These are phyloP conservation scores for Diaporthe sp. DNA, from an alignment of 2,329 filamentous ascomycete genomes.

Conservation along the genomic window DNA sequence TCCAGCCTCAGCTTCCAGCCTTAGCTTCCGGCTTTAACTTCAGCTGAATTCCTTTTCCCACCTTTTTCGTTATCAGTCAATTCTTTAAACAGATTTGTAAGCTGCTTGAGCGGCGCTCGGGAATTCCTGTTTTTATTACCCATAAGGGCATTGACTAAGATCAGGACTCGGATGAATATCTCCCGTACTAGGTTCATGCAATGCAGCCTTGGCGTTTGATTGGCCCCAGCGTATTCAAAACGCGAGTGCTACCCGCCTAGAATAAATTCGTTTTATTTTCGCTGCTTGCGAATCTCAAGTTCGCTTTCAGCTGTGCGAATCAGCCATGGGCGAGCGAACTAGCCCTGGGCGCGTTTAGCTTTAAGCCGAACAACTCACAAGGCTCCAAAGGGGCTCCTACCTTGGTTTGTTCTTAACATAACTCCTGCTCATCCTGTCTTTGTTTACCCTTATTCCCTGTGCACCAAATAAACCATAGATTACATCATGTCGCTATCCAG, in stretches of 20 bases:
- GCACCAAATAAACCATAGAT: not conserved
- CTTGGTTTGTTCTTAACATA: not conserved
- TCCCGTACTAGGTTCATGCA: not conserved
- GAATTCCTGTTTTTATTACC: too few relatives aligned
- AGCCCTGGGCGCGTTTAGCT: not conserved
- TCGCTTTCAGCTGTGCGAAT: not conserved
- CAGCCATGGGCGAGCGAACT: not conserved
- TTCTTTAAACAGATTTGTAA: too few relatives aligned
- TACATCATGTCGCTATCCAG: not conserved
- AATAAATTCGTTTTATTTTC: not conserved
- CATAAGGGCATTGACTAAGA: not conserved
- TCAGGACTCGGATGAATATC: slow-evolving; percentile 6
- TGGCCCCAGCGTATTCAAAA: not conserved
- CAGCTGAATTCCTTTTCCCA: too few relatives aligned
- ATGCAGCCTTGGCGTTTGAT: not conserved
- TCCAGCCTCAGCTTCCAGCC: too few relatives aligned
- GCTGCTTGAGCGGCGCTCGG: too few relatives aligned
- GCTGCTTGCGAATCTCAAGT: not conserved
- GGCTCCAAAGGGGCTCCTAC: not conserved
- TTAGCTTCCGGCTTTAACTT: too few relatives aligned
- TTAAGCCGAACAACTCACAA: not conserved
- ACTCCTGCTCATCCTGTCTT: not conserved
- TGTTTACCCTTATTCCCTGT: not conserved
- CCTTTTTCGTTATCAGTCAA: too few relatives aligned
- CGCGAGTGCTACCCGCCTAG: not conserved